Evolutionary conservation across 176 grass and related monocot genomes (phyloP).

Genomic region (Carex myosuroides): DNA sequence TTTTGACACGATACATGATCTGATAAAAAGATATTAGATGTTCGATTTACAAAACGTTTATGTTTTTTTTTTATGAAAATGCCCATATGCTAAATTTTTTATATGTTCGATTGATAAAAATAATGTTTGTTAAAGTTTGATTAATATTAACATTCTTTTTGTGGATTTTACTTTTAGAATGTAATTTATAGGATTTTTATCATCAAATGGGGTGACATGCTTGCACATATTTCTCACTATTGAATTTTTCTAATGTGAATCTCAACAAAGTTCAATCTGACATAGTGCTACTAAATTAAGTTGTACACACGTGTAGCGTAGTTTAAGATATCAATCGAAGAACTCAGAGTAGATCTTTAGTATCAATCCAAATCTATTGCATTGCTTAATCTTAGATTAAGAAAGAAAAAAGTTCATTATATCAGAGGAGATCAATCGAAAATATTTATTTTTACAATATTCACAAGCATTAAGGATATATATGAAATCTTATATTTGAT

Average conservation of each 20-base stretch:
- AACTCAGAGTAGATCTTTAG: no score
- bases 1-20: neutral
- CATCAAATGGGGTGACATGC: neutral
- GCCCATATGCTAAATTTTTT: neutral
- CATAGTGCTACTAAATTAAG: neutral
- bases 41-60: neutral
- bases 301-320: neutral
- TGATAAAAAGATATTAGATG: neutral
- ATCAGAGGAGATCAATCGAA: no score
- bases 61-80: no score
- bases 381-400: neutral
- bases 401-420: no score
- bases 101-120: neutral
- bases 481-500: no score
- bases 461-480: no score
- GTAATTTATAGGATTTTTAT: neutral
- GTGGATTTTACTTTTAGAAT: neutral
- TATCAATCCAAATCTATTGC: neutral
- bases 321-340: no score
- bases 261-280: neutral
- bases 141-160: neutral
- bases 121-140: neutral
- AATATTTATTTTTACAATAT: no score
- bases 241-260: neutral
- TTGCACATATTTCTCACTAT: neutral